Evolutionary conservation across 805 yeast genomes (phyloP).

Genomic region (Metschnikowia colocasiae): DNA sequence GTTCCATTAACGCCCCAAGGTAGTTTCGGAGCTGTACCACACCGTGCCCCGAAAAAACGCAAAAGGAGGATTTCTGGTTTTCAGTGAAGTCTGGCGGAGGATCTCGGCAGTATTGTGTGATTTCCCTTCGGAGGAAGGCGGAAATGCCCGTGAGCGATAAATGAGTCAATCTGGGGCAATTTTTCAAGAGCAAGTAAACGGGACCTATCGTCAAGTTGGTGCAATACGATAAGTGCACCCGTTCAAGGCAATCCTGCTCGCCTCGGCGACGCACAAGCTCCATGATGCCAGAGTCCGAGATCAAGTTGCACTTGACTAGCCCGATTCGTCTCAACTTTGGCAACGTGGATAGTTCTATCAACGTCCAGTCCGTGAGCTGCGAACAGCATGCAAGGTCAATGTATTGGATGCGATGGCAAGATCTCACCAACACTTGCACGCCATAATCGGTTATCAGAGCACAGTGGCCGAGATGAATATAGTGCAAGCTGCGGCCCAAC

Average conservation of each 20-base stretch:
- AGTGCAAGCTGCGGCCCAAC: constrained; percentile 77
- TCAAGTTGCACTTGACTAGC: constrained; percentile 82
- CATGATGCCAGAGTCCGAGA: constrained; percentile 78
- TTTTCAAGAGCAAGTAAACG: constrained; percentile 64
- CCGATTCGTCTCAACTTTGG: constrained; percentile 88
- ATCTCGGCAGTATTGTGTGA: constrained; percentile 81
- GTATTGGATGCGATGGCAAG: constrained; percentile 82
- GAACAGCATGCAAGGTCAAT: constrained; percentile 94
- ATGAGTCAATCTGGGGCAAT: constrained; percentile 86
- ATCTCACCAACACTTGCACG: constrained; percentile 65
- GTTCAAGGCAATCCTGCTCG: constrained; percentile 76
- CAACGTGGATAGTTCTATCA: constrained; percentile 69
- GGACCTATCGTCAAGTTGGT: constrained; percentile 76
- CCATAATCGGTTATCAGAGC: constrained; percentile 86
- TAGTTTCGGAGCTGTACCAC: constrained; percentile 72
- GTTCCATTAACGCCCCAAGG: constrained; percentile 39
- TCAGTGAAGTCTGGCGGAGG: constrained; percentile 91
- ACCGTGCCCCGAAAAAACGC: constrained; percentile 92
- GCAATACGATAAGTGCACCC: constrained; percentile 92
- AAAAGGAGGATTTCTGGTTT: constrained; percentile 78
- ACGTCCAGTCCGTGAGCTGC: constrained; percentile 79
- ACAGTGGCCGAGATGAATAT: constrained; percentile 93
- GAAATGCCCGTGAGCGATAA: constrained; percentile 87
- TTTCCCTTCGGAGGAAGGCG: constrained; percentile 82
- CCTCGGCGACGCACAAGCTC: constrained; percentile 66